Conservation (phyloP, 2,329 filamentous ascomycete genomes). For the Microsporum ferrugineum region DNA sequence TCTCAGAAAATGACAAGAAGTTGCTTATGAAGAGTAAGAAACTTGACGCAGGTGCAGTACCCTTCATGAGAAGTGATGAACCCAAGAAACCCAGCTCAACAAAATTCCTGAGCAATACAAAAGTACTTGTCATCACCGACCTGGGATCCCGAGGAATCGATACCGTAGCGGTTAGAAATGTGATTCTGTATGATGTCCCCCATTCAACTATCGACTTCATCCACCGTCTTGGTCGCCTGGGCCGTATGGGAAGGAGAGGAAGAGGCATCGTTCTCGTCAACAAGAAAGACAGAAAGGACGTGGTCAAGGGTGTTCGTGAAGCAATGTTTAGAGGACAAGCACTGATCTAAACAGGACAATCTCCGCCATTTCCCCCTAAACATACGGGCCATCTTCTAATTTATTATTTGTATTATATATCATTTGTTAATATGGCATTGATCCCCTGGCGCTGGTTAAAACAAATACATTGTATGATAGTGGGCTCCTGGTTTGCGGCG, state of each 20-base stretch:
- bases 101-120: slow-evolving; percentile 49
- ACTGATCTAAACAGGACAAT: slow-evolving; percentile 45
- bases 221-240: slow-evolving; percentile 81
- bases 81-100: slow-evolving; percentile 3
- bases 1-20: slow-evolving; percentile 21
- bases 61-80: slow-evolving; percentile 12
- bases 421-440: background rate
- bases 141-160: slow-evolving; percentile 88
- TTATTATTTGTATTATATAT: slow-evolving; percentile 1
- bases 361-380: background rate
- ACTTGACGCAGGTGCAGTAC: slow-evolving; percentile 11
- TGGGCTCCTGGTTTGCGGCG: background rate
- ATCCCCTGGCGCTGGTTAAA: background rate
- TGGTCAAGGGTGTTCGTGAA: slow-evolving; percentile 83
- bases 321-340: slow-evolving; percentile 77
- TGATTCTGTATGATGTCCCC: slow-evolving; percentile 93
- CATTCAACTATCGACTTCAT: slow-evolving; percentile 98
- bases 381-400: background rate
- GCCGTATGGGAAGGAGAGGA: slow-evolving; percentile 82
- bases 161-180: slow-evolving; percentile 78
- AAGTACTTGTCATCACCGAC: slow-evolving; percentile 89
- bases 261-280: slow-evolving; percentile 83
- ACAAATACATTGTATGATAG: background rate
- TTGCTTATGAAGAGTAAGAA: slow-evolving; percentile 12
- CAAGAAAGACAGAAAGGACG: slow-evolving; percentile 75